A percentile compares a stretch with the other conserved stretches of the same genome.
phyloP scores from a whole-genome alignment of 495 filamentous ascomycete genomes.

The Neurospora sp. region DNA sequence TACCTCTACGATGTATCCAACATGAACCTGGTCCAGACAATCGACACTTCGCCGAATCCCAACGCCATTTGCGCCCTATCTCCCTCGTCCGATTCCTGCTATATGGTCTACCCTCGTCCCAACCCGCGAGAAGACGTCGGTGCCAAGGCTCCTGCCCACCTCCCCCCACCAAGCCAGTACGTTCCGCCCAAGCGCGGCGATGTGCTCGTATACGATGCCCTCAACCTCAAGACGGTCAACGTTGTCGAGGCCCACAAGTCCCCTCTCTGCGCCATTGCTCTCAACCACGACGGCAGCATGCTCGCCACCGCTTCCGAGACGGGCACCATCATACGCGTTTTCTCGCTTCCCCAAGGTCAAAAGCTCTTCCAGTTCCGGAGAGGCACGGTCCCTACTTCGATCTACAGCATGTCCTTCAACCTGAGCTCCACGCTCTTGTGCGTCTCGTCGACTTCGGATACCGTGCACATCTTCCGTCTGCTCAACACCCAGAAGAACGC shows the following conservation, averaged over 20 bases:
- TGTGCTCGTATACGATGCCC: conserved; percentile 81
- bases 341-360: conserved; percentile 75
- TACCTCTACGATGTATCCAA: conserved; percentile 98
- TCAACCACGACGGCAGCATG: conserved; percentile 88
- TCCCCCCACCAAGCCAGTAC: conserved; percentile 64
- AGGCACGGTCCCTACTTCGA: conserved; percentile 85
- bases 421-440: conserved; percentile 84
- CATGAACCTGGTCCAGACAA: conserved; percentile 85
- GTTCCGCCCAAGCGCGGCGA: conserved; percentile 82
- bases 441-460: conserved; percentile 92
- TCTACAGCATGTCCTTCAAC: conserved; percentile 99
- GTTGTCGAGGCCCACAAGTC: conserved; percentile 90
- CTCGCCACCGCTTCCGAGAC: conserved; percentile 94
- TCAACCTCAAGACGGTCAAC: conserved; percentile 81
- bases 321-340: conserved; percentile 93
- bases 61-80: conserved; percentile 85
- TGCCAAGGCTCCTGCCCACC: conserved; percentile 66
- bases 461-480: conserved; percentile 92
- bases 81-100: conserved; percentile 90
- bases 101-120: conserved; percentile 87
- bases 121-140: conserved; percentile 50
- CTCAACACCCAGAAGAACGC: conserved; percentile 9
- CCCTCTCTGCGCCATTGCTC: conserved; percentile 77
- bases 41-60: conserved; percentile 87
- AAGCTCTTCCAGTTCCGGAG: conserved; percentile 93